These are phyloP conservation scores for Eucalyptus caleyi DNA, from an alignment of 345 rosid genomes.

Conservation along the genomic window DNA sequence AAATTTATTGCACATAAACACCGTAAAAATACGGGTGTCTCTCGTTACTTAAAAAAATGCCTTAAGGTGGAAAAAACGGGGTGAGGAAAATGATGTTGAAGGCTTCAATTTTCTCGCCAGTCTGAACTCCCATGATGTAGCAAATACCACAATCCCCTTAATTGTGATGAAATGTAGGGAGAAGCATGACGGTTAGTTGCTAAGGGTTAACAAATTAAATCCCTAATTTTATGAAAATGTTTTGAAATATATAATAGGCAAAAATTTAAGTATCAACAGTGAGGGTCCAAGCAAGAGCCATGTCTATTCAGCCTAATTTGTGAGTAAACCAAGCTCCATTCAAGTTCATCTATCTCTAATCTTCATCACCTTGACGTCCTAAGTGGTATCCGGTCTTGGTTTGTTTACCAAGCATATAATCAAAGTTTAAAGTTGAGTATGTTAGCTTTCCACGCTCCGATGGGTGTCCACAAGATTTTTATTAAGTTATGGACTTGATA, in stretches of 20 bases:
- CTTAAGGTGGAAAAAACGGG: too few relatives aligned
- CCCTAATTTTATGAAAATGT: not conserved
- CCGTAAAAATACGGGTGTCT: too few relatives aligned
- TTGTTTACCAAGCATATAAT: too few relatives aligned
- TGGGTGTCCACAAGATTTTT: not conserved
- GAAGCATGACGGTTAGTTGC: not conserved
- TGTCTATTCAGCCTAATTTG: too few relatives aligned
- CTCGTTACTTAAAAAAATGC: too few relatives aligned
- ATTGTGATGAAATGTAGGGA: not conserved
- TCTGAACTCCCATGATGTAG: too few relatives aligned
- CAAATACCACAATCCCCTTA: too few relatives aligned
- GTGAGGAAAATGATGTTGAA: too few relatives aligned
- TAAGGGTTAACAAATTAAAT: not conserved
- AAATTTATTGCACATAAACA: too few relatives aligned
- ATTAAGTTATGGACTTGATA: not conserved
- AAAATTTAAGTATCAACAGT: slow-evolving; percentile 6
- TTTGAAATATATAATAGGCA: too few relatives aligned
- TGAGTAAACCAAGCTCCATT: not conserved
- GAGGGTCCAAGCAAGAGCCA: not conserved
- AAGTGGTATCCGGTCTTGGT: not conserved
- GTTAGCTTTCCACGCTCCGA: not conserved
- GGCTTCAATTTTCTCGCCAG: too few relatives aligned
- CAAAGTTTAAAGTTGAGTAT: too few relatives aligned
- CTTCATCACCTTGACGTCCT: not conserved
- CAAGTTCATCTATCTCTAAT: not conserved